Evolutionary conservation across 2,329 filamentous ascomycete species (phyloP).

Genomic region (Exophiala oligosperma): DNA sequence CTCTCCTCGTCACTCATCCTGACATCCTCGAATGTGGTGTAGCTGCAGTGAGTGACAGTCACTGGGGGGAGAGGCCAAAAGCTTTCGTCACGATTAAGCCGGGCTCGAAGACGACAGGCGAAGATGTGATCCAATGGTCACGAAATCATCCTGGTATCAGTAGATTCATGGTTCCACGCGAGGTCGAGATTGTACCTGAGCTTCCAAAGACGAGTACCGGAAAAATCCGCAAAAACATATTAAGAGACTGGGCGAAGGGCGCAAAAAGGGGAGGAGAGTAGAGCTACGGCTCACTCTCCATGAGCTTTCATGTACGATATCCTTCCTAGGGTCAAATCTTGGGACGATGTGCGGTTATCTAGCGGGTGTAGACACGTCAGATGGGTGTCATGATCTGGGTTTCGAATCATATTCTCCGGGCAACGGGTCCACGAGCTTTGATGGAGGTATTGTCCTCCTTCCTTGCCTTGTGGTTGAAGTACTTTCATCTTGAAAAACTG

Average conservation of each 20-base stretch:
- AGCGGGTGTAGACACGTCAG: too few relatives aligned
- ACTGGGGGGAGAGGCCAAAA: conserved; percentile 96
- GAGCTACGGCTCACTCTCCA: too few relatives aligned
- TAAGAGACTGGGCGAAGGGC: conserved; percentile 80
- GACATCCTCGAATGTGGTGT: conserved; percentile 89
- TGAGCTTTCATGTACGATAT: too few relatives aligned
- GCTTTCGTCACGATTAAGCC: conserved; percentile 82
- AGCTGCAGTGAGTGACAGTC: conserved; percentile 79
- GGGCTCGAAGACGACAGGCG: conserved; percentile 60
- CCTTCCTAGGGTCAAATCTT: too few relatives aligned
- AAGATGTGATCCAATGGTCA: conserved; percentile 83
- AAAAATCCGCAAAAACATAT: conserved; percentile 92
- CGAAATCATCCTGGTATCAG: conserved; percentile 77
- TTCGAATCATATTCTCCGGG: too few relatives aligned
- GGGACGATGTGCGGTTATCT: too few relatives aligned
- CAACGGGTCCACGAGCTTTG: too few relatives aligned
- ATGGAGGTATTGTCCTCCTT: too few relatives aligned
- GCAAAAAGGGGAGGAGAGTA: conserved; percentile 34
- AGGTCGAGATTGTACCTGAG: conserved; percentile 77
- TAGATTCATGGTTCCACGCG: conserved; percentile 79
- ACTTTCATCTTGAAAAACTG: too few relatives aligned
- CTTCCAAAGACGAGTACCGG: conserved; percentile 96
- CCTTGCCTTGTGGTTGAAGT: too few relatives aligned
- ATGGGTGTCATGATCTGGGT: too few relatives aligned
- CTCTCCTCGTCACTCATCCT: conserved; percentile 84